Evolutionary conservation across 2,329 filamentous ascomycete species (phyloP), one percentile per base, ranked within the genome.

Genomic region (Hypomyces perniciosus): DNA sequence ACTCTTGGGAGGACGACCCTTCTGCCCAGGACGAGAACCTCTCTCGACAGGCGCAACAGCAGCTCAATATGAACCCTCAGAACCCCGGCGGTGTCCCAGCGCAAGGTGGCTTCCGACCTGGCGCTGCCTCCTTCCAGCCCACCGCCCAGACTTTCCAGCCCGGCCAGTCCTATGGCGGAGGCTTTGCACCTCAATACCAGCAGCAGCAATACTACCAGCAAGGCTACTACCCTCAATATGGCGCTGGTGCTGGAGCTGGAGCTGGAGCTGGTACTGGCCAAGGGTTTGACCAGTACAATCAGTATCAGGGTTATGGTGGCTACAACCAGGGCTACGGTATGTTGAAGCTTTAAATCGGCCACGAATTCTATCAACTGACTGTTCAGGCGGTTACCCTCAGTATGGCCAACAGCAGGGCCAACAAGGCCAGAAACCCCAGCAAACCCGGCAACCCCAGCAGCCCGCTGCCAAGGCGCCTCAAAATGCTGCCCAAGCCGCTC

Each of bases 1-100:
- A 95, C 70, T 96, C 90, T 56, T 97, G 93, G 88, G 91, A 97
- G 74, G 90, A 95, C 65, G 88, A 91, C 64, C 84, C 85, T 63
- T 77, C 85, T 50, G 84, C 82, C 56, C 85, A 89, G 76, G 86
- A 91, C 62, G 86, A 88, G 62, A 81, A 81, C 68, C 82, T 95
- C 69, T 81, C 88, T 56, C 83, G 84, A 62, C 88, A 91, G 76
- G 74, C 87, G 35, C 81, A 86, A 62, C 82, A 86, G 68, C 84
- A 86, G 68, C 79, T 90, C 69, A 89, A 90, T 68, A 68, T 91
- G 64, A 87, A 86, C 68, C 74, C 76, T 48, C 69, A 72, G 56
- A 71, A 71, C 59, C 69, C 66, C 57, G 68, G 65, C 56, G 38
- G 38, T 9, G 48, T 39, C 13, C 67, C 68, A 53, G 73, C 71